Base-by-base conservation (phyloP, 2,329 filamentous ascomycete species). In the Metarhizium brunneum region DNA sequence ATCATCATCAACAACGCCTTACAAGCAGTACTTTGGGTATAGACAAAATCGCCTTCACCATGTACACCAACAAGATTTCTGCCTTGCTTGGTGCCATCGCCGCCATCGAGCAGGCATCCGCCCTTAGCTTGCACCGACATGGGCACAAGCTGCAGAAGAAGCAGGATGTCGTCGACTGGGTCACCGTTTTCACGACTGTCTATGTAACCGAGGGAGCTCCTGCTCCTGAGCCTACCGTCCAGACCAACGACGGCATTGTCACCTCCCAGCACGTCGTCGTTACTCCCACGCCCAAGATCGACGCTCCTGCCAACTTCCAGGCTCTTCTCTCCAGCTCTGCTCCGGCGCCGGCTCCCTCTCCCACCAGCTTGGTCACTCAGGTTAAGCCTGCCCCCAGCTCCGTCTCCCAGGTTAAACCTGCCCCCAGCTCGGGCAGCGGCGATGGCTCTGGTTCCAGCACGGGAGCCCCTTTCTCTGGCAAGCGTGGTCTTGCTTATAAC, bases 401-500 rank as follows among this genome's bases (percentile, higher is more conserved):
- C 32, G 2, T 11, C 32, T 35, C 63, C 45, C 57, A 61, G 20
- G 59, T 65, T 53, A 66, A 63, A 55, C 62, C 64, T 13, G 56
- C 57, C 40, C 35, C 59, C 42, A 16, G 40, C 47, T 18, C 50
- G 11, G 50, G 55, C 32, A 36, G 42, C 59, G 47, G 56, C 55
- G 32, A 47, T 53, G 32, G 29, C 36, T 25, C 45, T 47, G 35
- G 29, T 54, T 54, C 51, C 47, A 53, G 57, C 52, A 42, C 20
- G 8, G 55, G 56, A 16, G 20, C 53, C 49, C 59, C 59, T 32
- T 62, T 69, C 56, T 61, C 64, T 13, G 42, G 56, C 63, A 86
- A 87, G 81, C 84, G 85, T 66, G 86, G 86, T 70, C 70, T 88
- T 52, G 81, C 81, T 52, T 90, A 85, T 79, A 88, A 88, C 70